Evolutionary conservation across 75 land plant genomes (phyloP).

Genomic region (Larix kaempferi): DNA sequence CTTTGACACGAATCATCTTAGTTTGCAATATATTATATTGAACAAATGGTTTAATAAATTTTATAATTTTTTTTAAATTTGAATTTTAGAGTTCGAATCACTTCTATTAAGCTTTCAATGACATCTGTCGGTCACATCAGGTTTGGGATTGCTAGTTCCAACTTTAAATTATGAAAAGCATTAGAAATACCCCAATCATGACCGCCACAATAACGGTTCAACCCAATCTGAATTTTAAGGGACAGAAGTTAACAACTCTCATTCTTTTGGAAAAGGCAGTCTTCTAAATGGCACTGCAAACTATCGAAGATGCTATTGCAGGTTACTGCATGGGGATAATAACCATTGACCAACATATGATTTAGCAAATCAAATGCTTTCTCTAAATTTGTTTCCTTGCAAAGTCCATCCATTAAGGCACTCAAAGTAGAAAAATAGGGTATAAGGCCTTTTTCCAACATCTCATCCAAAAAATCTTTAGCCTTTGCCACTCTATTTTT

Average conservation of each 20-base stretch:
- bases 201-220: background rate
- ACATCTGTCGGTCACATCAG: background rate
- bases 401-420: constrained; percentile 35
- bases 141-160: background rate
- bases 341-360: constrained; percentile 36
- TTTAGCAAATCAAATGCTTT: constrained; percentile 47
- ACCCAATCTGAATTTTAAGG: background rate
- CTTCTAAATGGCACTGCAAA: background rate
- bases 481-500: constrained; percentile 34
- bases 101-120: too few relatives aligned
- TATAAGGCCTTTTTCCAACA: constrained; percentile 38
- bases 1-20: too few relatives aligned
- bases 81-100: too few relatives aligned
- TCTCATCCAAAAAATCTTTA: constrained; percentile 32
- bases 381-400: constrained; percentile 22
- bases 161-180: background rate
- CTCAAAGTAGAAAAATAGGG: constrained; percentile 49
- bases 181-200: background rate
- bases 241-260: background rate
- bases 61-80: too few relatives aligned
- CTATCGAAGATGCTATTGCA: constrained; percentile 19
- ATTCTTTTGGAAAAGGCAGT: background rate
- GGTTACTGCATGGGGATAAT: constrained; percentile 37
- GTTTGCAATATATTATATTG: too few relatives aligned
- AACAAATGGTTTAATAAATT: too few relatives aligned